Percentiles rank a stretch among this genome's conserved stretches.
Evolutionary conservation across 306 rosid genomes (phyloP).

Genomic region (Oemleria cerasiformis): DNA sequence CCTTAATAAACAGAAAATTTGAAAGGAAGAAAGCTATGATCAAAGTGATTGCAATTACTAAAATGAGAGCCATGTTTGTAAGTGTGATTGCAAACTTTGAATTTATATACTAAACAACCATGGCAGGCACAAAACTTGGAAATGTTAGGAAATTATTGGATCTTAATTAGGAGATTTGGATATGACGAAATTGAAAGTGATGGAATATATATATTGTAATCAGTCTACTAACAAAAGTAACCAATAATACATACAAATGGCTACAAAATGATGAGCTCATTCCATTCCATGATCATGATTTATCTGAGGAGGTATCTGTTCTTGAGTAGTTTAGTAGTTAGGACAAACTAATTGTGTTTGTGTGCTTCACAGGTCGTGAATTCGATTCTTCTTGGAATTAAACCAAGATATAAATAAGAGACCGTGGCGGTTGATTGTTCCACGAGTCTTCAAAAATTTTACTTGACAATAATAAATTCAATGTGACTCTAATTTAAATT

Average conservation of each 20-base stretch:
- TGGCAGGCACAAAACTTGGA: conserved; percentile 3
- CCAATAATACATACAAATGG: not conserved
- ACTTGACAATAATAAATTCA: no score
- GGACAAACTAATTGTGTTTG: no score
- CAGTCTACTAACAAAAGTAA: not conserved
- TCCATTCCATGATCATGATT: no score
- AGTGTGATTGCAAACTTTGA: not conserved
- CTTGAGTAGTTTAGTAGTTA: no score
- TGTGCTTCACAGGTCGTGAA: no score
- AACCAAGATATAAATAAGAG: no score
- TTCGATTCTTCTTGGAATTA: no score
- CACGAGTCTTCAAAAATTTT: no score
- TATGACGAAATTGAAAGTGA: not conserved
- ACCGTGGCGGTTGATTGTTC: no score
- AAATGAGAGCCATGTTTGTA: conserved; percentile 21
- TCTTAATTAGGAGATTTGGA: not conserved
- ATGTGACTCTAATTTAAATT: no score
- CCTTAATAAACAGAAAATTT: conserved; percentile 28
- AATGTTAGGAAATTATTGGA: no score
- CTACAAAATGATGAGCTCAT: no score
- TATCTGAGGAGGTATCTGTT: not conserved
- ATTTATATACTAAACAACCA: not conserved
- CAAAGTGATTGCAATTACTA: conserved; percentile 33
- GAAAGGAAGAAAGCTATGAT: conserved; percentile 31
- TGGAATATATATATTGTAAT: not conserved